phyloP scores from a whole-genome alignment of 345 rosid genomes.

The Acer campestre region DNA sequence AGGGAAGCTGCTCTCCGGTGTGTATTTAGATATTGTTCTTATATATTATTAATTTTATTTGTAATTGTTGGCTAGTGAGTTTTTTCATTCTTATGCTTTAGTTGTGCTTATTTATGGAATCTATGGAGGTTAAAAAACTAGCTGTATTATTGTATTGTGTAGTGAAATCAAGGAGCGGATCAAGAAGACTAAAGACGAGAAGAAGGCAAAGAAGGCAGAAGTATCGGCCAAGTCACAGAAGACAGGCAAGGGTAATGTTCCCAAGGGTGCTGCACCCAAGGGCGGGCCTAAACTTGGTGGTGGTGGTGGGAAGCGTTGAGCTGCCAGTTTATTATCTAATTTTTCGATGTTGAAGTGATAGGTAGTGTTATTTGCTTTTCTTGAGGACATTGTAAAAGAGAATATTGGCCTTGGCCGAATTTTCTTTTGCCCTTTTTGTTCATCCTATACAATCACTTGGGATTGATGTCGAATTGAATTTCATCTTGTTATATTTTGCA shows the following conservation, averaged over 20 bases:
- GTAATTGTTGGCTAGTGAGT: neutral
- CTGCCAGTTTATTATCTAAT: conserved; percentile 7
- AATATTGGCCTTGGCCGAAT: neutral
- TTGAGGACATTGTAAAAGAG: neutral
- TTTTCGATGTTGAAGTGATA: conserved; percentile 15
- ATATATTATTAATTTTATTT: neutral
- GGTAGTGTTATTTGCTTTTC: conserved; percentile 15
- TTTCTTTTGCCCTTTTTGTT: conserved; percentile 17
- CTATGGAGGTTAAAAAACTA: neutral
- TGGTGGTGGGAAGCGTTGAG: conserved; percentile 74
- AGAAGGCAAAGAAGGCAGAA: conserved; percentile 82
- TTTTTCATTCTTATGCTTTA: neutral
- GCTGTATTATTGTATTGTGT: neutral
- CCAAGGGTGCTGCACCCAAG: conserved; percentile 55
- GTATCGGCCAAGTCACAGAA: conserved; percentile 54
- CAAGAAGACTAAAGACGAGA: conserved; percentile 80
- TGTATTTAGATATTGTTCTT: conserved; percentile 1
- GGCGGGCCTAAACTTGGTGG: conserved; percentile 65
- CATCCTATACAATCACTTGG: neutral
- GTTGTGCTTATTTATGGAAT: neutral
- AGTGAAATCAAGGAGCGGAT: conserved; percentile 84
- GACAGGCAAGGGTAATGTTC: conserved; percentile 42
- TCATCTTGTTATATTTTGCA: no score
- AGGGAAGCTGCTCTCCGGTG: conserved; percentile 73
- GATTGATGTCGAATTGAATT: no score